Conservation (phyloP, 2,329 filamentous ascomycete genomes). For the Colletotrichum spinosum region DNA sequence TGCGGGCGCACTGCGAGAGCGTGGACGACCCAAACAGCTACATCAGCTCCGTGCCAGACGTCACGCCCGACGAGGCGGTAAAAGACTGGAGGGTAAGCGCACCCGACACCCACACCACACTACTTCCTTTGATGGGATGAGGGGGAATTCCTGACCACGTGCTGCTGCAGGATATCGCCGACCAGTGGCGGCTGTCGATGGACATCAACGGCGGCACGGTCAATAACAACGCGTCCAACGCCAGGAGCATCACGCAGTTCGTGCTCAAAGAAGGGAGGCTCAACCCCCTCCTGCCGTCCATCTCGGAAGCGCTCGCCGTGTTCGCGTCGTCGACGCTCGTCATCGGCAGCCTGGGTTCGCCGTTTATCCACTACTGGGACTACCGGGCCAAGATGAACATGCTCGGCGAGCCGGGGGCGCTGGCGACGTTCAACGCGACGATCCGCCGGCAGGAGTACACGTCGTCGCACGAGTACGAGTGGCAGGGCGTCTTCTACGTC, state of each 20-base stretch:
- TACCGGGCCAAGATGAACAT: constrained; percentile 47
- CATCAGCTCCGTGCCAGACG: constrained; percentile 51
- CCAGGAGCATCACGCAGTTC: constrained; percentile 68
- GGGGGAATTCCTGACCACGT: too few species aligned
- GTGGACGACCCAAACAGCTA: constrained; percentile 66
- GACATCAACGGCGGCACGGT: constrained; percentile 67
- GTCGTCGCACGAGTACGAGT: constrained; percentile 69
- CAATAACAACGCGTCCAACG: constrained; percentile 68
- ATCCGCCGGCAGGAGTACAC: constrained; percentile 77
- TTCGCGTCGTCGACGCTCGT: constrained; percentile 76
- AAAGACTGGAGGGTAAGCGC: constrained; percentile 61
- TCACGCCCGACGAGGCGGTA: constrained; percentile 47
- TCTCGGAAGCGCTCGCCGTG: constrained; percentile 80
- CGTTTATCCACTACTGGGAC: constrained; percentile 70
- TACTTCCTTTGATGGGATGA: background rate
- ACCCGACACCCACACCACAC: background rate
- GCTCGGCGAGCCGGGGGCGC: constrained; percentile 56
- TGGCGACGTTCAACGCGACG: constrained; percentile 72
- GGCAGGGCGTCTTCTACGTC: constrained; percentile 76
- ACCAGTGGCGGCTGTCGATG: constrained; percentile 65
- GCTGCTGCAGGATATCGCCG: constrained; percentile 55
- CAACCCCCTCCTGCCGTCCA: constrained; percentile 67
- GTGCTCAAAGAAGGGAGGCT: constrained; percentile 57
- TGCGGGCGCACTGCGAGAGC: constrained; percentile 73
- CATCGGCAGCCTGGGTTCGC: constrained; percentile 66